Base-by-base conservation (phyloP, 345 rosid species). In the Mangifera indica region DNA sequence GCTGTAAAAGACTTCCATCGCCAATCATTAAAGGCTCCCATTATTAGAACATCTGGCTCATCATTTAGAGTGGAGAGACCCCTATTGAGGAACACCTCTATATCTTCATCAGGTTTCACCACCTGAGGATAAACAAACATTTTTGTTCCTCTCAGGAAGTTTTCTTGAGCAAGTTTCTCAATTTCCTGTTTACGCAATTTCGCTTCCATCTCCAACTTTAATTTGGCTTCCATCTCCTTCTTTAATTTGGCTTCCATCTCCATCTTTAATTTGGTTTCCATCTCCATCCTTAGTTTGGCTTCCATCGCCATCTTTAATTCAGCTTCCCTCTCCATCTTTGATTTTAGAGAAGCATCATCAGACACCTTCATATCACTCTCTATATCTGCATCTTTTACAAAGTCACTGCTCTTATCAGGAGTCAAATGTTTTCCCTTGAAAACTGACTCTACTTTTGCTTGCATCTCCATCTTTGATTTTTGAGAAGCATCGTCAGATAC, bases 1-100 rank as follows among this genome's bases (percentile, higher is more conserved):
- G 72, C 60, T 0, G 92, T 86, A 72, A 94, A 94, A 56, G 92
- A 87, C 68, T 86, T 87, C 93, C 91, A 94, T 78, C 89, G 88
- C 98, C 98, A 92, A 21, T 89, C 91, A 76, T 94, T 94, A 66
- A 94, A 94, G 29, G 95, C 93, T 29, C 97, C 97, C 98, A 89
- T 89, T 64, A 92, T 80, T 54, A 92, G 77, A 79, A 90, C 62
- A 75, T 92, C 95, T 0, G 87, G 80, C 60, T 90, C 97, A 34
- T 79, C 70, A 6, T 67, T 74, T 69, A 94, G 83, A 67, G 83
- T 72, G 5, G 97, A 94, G 5, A 87, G 72, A 72, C 79, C 81
- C 84, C 78, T 84, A 77, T 90, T 84, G 60, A 92, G 83, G 77
- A 90, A 94, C 77, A 92, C 85, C 79, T 92, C 93, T 63, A 87